Evolutionary conservation across 169 alveolate genomes (phyloP).

Genomic region (Theileria annulata): DNA sequence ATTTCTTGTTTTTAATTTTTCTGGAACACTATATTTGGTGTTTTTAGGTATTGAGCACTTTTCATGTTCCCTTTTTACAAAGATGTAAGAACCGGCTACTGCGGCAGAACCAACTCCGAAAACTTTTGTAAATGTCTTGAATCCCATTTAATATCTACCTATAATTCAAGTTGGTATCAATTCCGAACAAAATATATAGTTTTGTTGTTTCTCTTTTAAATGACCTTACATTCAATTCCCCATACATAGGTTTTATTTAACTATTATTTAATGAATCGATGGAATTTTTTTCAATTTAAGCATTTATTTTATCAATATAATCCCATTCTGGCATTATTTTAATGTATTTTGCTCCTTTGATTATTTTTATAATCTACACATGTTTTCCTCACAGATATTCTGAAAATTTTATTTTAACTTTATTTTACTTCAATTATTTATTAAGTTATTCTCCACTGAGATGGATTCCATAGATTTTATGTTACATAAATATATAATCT

Average conservation of each 20-base stretch:
- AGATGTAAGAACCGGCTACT: constrained; percentile 54
- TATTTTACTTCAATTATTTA: background rate
- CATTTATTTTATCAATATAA: background rate
- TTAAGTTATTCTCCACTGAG: background rate
- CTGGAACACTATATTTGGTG: constrained; percentile 64
- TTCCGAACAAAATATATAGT: background rate
- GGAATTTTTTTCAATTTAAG: background rate
- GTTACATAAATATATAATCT: background rate
- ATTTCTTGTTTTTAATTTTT: constrained; percentile 50
- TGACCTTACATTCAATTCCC: constrained; percentile 18
- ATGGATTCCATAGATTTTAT: background rate
- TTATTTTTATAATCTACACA: background rate
- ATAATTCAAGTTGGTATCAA: background rate
- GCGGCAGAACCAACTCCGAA: constrained; percentile 59
- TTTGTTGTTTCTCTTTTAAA: background rate
- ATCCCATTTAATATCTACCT: constrained; percentile 26
- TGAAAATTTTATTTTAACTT: background rate
- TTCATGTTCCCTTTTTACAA: constrained; percentile 62
- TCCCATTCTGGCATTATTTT: background rate
- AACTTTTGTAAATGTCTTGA: constrained; percentile 32
- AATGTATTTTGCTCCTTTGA: background rate
- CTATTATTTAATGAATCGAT: background rate
- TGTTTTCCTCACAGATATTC: background rate
- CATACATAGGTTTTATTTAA: background rate
- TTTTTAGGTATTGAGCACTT: constrained; percentile 72